Base-by-base conservation (phyloP, 495 filamentous ascomycete genomes). In the Tuber brumale region DNA sequence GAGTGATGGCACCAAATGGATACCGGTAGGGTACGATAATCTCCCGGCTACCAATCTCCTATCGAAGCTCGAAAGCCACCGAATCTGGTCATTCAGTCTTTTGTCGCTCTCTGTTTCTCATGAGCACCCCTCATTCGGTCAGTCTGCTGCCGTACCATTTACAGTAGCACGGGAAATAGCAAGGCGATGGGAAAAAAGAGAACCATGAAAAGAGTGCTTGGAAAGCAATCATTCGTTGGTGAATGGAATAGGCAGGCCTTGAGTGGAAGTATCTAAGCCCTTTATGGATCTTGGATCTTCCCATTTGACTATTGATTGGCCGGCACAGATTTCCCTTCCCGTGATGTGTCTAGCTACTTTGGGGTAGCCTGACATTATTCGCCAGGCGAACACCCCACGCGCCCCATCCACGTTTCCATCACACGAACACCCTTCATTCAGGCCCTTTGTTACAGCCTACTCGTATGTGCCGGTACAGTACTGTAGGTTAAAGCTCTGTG, bases 221-320 rank as follows among this genome's bases (percentile, higher is more conserved):
- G 70, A 73, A 70, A 78, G 75, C 69, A 78, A 79, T 69, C 72
- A 78, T 70, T 79, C 76, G 76, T 70, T 77, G 69, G 74, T 71
- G 76, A 74, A 73, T 70, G 48, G n/a, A 27, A 3, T 9, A 14
- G 23, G n/a, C 51, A 27, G 5, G n/a, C 51, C 23, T 27, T 61
- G 51, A 61, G 51, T 27, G 51, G 51, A 61, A 61, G 51, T n/a
- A 61, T 61, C 51, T 61, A 61, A 61, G n/a, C 51, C 51, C 51
- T 23, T 74, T 79, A 42, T 70, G 77, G 77, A 79, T 79, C 77
- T 80, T 73, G 78, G 78, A 80, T 80, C 78, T 79, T 76, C 76
- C 73, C 71, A 80, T 75, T 72, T 39, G 12, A 10, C 61, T 70
- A 57, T 35, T 79, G 73, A 79, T 79, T 79, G 78, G 78, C n/a